These are phyloP conservation scores for Candida awuae DNA, from an alignment of 805 yeast species.

Conservation along the genomic window DNA sequence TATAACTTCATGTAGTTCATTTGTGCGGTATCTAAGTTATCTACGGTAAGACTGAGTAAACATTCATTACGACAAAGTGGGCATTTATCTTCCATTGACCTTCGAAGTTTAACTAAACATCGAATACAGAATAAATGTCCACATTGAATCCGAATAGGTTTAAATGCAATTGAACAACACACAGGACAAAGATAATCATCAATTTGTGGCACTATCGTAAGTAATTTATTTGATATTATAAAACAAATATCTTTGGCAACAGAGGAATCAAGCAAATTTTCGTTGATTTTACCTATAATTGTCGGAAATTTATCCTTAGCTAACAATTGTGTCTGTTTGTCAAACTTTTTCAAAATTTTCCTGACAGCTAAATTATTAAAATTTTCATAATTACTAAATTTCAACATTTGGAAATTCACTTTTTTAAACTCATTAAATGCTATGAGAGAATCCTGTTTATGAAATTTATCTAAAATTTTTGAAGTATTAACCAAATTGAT, in stretches of 20 bases:
- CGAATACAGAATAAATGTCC: slow-evolving; percentile 66
- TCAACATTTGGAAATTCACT: slow-evolving; percentile 47
- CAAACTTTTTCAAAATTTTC: slow-evolving; percentile 69
- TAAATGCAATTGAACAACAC: slow-evolving; percentile 61
- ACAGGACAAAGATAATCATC: slow-evolving; percentile 74
- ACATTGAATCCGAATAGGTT: slow-evolving; percentile 59
- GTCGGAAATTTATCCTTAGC: slow-evolving; percentile 40
- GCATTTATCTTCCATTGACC: slow-evolving; percentile 50
- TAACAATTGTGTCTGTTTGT: slow-evolving; percentile 56
- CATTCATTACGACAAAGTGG: slow-evolving; percentile 59
- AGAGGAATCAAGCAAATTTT: slow-evolving; percentile 27
- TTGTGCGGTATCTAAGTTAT: slow-evolving; percentile 48
- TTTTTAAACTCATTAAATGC: slow-evolving; percentile 44
- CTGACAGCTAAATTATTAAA: slow-evolving; percentile 56
- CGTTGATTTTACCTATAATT: slow-evolving; percentile 14
- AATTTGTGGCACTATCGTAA: slow-evolving; percentile 59
- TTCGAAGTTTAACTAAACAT: slow-evolving; percentile 60
- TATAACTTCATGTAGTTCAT: slow-evolving; percentile 46
- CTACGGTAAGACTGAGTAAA: slow-evolving; percentile 48
- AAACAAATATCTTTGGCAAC: slow-evolving; percentile 47
- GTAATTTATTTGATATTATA: slow-evolving; percentile 45
- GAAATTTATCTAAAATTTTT: slow-evolving; percentile 34
- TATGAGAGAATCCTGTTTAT: slow-evolving; percentile 35
- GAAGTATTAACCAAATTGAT: slow-evolving; percentile 32
- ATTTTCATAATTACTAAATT: slow-evolving; percentile 50